Evolutionary conservation across 164 flowering plant species (phyloP), one percentile per base, ranked within the genome.

Genomic region (Chimonanthus praecox): DNA sequence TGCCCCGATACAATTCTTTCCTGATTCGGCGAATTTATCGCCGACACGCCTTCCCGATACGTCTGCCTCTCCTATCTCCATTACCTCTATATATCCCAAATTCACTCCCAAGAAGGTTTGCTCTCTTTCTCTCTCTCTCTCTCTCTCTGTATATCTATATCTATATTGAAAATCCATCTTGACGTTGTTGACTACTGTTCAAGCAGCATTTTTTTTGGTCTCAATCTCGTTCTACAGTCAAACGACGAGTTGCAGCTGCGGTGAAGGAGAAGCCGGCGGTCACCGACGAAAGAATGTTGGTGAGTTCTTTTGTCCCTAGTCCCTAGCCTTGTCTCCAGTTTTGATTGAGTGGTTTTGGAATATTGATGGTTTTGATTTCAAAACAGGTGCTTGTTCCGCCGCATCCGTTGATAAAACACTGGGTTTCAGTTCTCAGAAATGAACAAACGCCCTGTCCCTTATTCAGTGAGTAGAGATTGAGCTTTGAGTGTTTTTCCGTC

Each of bases 361-460:
- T 33, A 33, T 33, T 33, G 33, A 33, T 66, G 65, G 5, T 47
- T 48, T 64, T 20, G 20, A 11, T 20, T 72, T 49, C 16, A 18
- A 50, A 76, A 48, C 78, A 94, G 99, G 99, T 94, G 1, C 89
- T 79, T 77, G 99, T 95, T 76, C 99, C 99, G 6, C 97, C 97
- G 4, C 99, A 95, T 82, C 90, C 97, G 15, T 86, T 95, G 84
- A 88, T 95, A 76, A 95, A 93, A 83, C 99, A 95, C 75, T 95
- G 99, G 99, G 86, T 95, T 71, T 91, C 99, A 0, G 92, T 93
- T 75, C 86, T 95, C 49, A 82, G 99, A 58, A 93, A 95, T 76
- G 98, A 90, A 70, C 89, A 88, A 77, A 95, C 99, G 68, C 99
- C 98, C 74, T 84, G 84, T 77, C 90, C 97, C 16, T 79, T 93